Evolutionary conservation across 768 basidiomycete genomes (phyloP), one percentile per base, ranked within the genome.

Genomic region (Pleurotus salmoneostramineus): DNA sequence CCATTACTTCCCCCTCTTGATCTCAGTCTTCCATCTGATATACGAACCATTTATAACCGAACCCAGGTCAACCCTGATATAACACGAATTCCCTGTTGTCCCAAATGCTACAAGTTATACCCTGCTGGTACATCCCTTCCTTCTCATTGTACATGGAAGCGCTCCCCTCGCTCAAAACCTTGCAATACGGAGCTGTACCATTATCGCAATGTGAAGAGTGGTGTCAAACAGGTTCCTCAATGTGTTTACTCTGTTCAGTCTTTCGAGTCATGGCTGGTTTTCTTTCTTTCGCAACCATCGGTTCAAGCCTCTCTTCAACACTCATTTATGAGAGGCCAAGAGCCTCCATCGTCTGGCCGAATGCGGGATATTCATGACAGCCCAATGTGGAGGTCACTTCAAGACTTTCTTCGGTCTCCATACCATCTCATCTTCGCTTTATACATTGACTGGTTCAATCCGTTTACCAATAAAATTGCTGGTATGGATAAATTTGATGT

Each of bases 361-460:
- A 69, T 71, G 67, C 34, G 50, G 32, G 59, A 64, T 45, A 60
- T 70, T 32, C 60, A 64, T 48, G 66, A 69, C 46, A 72, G 69
- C 59, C 69, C 67, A 44, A 67, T 64, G 5, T 73, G 72, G 67
- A 5, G 49, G 3, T 32, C 44, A n/a, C 33, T 68, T 1, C 21
- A 42, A 5, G 47, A 44, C 34, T 66, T 62, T 57, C 31, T 59
- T 6, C 50, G 45, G 6, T 52, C 61, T 7, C 58, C 51, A 15
- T 61, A 65, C 36, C 47, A 63, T 59, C 59, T 70, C 2, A 58
- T 64, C 0, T 74, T 71, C 64, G 63, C 64, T 5, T 31, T 72
- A 6, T 74, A 68, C 59, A 60, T 72, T 54, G 71, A 75, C 56
- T 74, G 72, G 72, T 74, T 72, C 54, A 75, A 75, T 64, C 72